A percentile compares a stretch with the other conserved stretches of the same genome.
Conservation (phyloP, 1,139 yeast species). For the Citeromyces siamensis region DNA sequence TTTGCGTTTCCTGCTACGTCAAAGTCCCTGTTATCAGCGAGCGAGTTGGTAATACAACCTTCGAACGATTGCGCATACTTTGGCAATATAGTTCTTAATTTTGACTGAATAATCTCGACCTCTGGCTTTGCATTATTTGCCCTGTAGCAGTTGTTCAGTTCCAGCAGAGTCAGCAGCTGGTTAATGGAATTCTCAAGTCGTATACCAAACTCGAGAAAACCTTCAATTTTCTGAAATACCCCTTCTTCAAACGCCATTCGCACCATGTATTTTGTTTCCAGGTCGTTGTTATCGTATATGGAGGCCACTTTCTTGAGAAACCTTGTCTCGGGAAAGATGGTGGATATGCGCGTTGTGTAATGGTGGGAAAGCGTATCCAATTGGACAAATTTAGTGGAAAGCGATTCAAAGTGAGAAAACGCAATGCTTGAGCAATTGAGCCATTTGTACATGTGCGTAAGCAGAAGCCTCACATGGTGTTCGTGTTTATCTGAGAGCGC, state of each 20-base stretch:
- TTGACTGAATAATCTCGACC: neutral
- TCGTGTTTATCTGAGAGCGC: constrained; percentile 44
- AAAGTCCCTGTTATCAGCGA: neutral
- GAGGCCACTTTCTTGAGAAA: constrained; percentile 15
- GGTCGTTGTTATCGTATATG: constrained; percentile 38
- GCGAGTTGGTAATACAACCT: neutral
- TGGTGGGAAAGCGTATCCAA: constrained; percentile 60
- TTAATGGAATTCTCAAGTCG: constrained; percentile 28
- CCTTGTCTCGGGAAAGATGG: constrained; percentile 23
- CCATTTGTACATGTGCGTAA: constrained; percentile 48
- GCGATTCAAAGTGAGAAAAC: constrained; percentile 30
- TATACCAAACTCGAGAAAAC: constrained; percentile 40
- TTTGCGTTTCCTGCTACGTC: neutral
- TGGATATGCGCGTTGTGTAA: constrained; percentile 33
- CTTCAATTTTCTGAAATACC: constrained; percentile 48
- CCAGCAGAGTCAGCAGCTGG: constrained; percentile 16
- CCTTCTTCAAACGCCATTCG: constrained; percentile 38
- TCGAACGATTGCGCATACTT: neutral
- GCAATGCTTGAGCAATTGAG: constrained; percentile 47
- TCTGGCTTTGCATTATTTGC: neutral
- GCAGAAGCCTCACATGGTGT: constrained; percentile 58
- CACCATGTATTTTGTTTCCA: constrained; percentile 34
- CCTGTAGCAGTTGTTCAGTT: neutral
- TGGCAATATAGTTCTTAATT: neutral
- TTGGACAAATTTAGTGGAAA: constrained; percentile 70